Conservation (phyloP, 2,329 filamentous ascomycete species). For the Orbilia ellipsospora region DNA sequence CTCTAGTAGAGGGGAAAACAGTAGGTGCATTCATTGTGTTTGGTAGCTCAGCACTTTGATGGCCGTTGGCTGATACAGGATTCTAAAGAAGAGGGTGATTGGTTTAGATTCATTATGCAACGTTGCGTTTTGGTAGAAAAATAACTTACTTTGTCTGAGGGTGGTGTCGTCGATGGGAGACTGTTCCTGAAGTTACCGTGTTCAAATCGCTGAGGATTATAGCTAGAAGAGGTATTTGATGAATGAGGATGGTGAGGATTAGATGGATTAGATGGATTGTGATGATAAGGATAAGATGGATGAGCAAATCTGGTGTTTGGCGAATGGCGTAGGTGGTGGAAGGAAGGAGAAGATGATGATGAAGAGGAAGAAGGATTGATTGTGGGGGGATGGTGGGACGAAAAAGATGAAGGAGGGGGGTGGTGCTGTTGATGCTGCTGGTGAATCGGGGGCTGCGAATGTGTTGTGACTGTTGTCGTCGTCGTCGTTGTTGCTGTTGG, state of each 20-base stretch:
- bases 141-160: background rate
- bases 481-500: background rate
- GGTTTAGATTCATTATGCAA: background rate
- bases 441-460: constrained; percentile 17
- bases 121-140: background rate
- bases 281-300: constrained; percentile 1
- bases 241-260: constrained; percentile 5
- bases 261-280: background rate
- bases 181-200: background rate
- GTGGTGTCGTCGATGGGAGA: background rate
- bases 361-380: constrained; percentile 30
- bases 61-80: background rate
- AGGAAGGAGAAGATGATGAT: constrained; percentile 30
- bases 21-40: constrained; percentile 10
- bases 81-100: background rate
- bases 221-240: background rate
- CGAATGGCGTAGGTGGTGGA: constrained; percentile 20
- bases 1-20: constrained; percentile 9
- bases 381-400: constrained; percentile 15
- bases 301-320: constrained; percentile 15
- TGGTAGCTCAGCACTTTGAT: background rate
- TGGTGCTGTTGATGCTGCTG: constrained; percentile 13
- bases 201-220: background rate
- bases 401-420: background rate
- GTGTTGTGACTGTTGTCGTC: constrained; percentile 36